Evolutionary conservation across 2,329 filamentous ascomycete genomes (phyloP).

Genomic region (Aureobasidium sp.): DNA sequence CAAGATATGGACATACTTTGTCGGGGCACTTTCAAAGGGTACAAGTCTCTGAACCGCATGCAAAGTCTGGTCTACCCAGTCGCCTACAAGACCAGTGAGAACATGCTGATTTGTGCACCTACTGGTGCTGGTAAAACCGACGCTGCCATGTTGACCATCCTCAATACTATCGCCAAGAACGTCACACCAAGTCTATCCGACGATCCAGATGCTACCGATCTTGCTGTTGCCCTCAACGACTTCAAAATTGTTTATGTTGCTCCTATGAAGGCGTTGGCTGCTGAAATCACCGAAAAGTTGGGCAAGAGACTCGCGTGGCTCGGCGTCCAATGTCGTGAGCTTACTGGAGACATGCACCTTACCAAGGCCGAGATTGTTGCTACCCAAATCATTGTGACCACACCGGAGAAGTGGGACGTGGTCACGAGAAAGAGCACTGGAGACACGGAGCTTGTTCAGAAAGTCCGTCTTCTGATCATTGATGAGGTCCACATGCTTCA

Average conservation of each 20-base stretch:
- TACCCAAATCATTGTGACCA: conserved; percentile 97
- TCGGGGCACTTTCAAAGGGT: conserved; percentile 83
- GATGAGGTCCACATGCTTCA: conserved; percentile 99
- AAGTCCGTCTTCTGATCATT: conserved; percentile 90
- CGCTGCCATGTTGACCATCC: conserved; percentile 90
- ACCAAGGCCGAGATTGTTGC: conserved; percentile 93
- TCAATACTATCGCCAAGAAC: conserved; percentile 85
- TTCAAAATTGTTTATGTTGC: conserved; percentile 99
- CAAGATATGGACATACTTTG: conserved; percentile 82
- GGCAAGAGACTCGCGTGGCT: conserved; percentile 89
- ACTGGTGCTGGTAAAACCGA: conserved; percentile 96
- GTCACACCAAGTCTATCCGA: conserved; percentile 71
- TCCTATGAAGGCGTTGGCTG: conserved; percentile 96
- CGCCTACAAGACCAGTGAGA: conserved; percentile 91
- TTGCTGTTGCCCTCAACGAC: conserved; percentile 72
- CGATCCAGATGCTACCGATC: conserved; percentile 63
- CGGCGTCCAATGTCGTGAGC: conserved; percentile 81
- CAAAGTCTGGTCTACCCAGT: conserved; percentile 94
- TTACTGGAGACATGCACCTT: conserved; percentile 97
- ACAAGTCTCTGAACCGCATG: conserved; percentile 93
- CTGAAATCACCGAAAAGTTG: conserved; percentile 91
- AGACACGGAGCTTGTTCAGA: conserved; percentile 94
- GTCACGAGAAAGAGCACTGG: conserved; percentile 95
- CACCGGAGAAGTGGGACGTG: conserved; percentile 98
- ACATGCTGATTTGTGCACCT: conserved; percentile 96